Conservation (phyloP, 2,329 filamentous ascomycete genomes). For the Aspergillus japonicus region DNA sequence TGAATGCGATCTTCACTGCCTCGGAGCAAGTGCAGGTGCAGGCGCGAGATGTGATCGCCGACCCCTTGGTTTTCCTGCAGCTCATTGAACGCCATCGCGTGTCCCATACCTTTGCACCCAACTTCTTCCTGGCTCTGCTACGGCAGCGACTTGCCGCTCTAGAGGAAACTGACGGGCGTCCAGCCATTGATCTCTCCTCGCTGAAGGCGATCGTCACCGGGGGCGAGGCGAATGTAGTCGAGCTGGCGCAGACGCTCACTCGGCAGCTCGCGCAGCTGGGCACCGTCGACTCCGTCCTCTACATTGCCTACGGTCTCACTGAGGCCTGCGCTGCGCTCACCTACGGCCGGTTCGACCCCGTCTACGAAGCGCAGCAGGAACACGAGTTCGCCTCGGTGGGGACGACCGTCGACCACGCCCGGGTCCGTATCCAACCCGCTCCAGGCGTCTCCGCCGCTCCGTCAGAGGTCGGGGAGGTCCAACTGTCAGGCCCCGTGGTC, state of each 20-base stretch:
- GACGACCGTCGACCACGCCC: background rate
- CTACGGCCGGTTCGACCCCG: background rate
- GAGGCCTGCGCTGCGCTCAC: background rate
- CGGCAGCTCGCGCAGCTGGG: background rate
- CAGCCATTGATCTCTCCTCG: background rate
- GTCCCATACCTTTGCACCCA: slow-evolving; percentile 26
- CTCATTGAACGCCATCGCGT: slow-evolving; percentile 40
- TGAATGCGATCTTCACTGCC: slow-evolving; percentile 44
- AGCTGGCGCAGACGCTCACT: background rate
- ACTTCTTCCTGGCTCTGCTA: slow-evolving; percentile 24
- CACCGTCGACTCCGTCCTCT: background rate
- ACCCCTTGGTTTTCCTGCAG: slow-evolving; percentile 44
- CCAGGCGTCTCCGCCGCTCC: background rate
- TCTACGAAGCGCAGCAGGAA: background rate
- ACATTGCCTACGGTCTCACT: background rate
- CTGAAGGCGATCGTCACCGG: background rate
- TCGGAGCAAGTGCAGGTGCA: slow-evolving; percentile 23
- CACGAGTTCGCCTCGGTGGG: background rate
- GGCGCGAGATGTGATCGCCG: slow-evolving; percentile 17
- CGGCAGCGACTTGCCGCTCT: background rate
- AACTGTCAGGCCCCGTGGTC: slow-evolving; percentile 8
- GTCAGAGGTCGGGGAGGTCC: background rate
- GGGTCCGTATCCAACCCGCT: background rate
- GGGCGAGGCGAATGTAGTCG: background rate
- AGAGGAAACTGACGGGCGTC: background rate